Evolutionary conservation across 352 stramenopile species (phyloP).

Genomic region (Globisporangium nunn): DNA sequence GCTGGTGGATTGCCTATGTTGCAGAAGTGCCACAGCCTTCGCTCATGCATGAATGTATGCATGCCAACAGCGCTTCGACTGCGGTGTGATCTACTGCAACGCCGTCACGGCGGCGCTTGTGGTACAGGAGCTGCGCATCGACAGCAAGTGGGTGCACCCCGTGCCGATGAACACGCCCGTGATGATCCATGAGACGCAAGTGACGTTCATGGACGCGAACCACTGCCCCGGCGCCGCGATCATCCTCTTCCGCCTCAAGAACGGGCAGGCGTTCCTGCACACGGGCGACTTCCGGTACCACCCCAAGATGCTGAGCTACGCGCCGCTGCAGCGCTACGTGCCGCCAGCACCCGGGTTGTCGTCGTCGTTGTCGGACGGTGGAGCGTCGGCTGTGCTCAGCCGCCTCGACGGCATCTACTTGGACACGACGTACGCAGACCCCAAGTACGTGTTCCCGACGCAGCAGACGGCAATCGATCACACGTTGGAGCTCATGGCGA

Average conservation of each 20-base stretch:
- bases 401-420: slow-evolving; percentile 88
- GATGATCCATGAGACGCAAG: slow-evolving; percentile 79
- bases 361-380: slow-evolving; percentile 2
- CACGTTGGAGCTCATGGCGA: slow-evolving; percentile 50
- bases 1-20: not conserved
- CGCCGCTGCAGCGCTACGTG: slow-evolving; percentile 41
- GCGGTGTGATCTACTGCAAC: slow-evolving; percentile 95
- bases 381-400: slow-evolving; percentile 3
- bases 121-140: slow-evolving; percentile 87
- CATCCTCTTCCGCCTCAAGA: slow-evolving; percentile 89
- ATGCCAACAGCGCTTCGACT: slow-evolving; percentile 63
- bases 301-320: slow-evolving; percentile 61
- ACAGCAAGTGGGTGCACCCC: slow-evolving; percentile 88
- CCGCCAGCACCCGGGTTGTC: slow-evolving; percentile 1
- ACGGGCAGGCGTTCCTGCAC: slow-evolving; percentile 87
- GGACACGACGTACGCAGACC: slow-evolving; percentile 96
- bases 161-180: slow-evolving; percentile 87
- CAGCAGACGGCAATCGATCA: slow-evolving; percentile 74
- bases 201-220: slow-evolving; percentile 95
- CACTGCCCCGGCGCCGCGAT: slow-evolving; percentile 95
- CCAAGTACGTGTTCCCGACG: slow-evolving; percentile 91
- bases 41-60: not conserved
- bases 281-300: slow-evolving; percentile 87
- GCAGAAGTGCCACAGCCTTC: not conserved
- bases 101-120: slow-evolving; percentile 89